Percentiles rank a stretch among this genome's conserved stretches.
These are phyloP conservation scores for Apophysomyces variabilis DNA, from an alignment of 371 early-diverging fungal genomes.

Conservation along the genomic window DNA sequence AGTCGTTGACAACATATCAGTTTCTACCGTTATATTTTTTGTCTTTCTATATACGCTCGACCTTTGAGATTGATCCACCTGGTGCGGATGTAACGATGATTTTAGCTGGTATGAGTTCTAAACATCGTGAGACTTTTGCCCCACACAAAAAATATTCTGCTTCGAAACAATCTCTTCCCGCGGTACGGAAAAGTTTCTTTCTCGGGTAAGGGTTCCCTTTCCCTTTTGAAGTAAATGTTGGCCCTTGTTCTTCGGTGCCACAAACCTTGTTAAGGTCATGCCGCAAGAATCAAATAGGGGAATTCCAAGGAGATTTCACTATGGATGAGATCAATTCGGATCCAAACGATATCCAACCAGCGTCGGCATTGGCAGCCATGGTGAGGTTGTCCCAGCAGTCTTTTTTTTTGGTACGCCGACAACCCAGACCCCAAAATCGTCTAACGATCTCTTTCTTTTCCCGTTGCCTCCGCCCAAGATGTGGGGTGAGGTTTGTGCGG, in stretches of 20 bases:
- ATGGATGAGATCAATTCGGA: no score
- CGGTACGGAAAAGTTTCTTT: conserved; percentile 8
- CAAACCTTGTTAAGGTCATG: neutral
- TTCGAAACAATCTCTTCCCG: neutral
- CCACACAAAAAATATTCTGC: conserved; percentile 2
- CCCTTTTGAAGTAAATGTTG: neutral
- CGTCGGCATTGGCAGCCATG: neutral
- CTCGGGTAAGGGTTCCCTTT: neutral
- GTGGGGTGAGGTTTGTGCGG: conserved; percentile 2
- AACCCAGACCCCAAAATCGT: conserved; percentile 6
- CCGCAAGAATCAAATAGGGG: neutral
- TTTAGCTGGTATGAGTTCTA: no score
- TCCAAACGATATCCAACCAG: no score
- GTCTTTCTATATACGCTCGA: no score
- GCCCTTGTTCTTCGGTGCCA: neutral
- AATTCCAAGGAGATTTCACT: no score
- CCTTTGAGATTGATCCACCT: no score
- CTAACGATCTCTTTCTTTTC: neutral
- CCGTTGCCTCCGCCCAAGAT: conserved; percentile 6
- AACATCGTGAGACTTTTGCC: conserved; percentile 1
- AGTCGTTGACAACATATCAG: no score
- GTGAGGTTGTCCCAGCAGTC: neutral
- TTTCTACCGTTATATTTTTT: no score
- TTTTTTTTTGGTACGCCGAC: conserved; percentile 3
- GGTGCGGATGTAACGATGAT: no score